These are phyloP conservation scores for Ophiorrhiza pumila DNA, from an alignment of 257 asterid genomes.

Conservation along the genomic window DNA sequence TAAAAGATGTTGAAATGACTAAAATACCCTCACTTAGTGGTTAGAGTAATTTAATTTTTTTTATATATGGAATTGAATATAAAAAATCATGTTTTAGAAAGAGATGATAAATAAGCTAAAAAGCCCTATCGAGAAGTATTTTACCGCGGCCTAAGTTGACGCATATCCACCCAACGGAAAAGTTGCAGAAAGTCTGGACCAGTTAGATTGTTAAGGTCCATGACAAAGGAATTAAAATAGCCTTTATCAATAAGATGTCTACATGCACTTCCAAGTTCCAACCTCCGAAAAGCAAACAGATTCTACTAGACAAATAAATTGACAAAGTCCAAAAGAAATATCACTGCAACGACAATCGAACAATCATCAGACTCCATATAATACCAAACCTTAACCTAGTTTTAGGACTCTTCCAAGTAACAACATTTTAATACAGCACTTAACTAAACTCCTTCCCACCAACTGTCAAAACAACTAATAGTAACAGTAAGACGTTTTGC, in stretches of 20 bases:
- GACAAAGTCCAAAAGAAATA: neutral
- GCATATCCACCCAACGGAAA: too few species aligned
- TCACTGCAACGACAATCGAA: neutral
- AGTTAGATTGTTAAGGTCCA: neutral
- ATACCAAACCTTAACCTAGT: neutral
- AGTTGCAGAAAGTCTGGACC: too few species aligned
- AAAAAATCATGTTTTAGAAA: too few species aligned
- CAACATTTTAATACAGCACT: constrained; percentile 11
- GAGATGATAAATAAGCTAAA: too few species aligned
- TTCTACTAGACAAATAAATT: neutral
- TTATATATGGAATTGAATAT: too few species aligned
- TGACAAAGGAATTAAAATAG: neutral
- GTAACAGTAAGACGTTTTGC: neutral
- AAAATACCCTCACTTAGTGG: too few species aligned
- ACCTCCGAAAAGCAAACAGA: neutral
- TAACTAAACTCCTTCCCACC: neutral
- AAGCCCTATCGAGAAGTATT: too few species aligned
- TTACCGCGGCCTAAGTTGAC: too few species aligned
- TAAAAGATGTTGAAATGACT: too few species aligned
- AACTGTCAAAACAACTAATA: neutral
- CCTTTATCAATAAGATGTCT: neutral
- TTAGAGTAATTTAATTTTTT: too few species aligned
- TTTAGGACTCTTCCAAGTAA: neutral
- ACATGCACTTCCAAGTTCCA: too few species aligned
- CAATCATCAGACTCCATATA: neutral